Evolutionary conservation across 768 basidiomycete genomes (phyloP).

Genomic region (Kwoniella heveanensis): DNA sequence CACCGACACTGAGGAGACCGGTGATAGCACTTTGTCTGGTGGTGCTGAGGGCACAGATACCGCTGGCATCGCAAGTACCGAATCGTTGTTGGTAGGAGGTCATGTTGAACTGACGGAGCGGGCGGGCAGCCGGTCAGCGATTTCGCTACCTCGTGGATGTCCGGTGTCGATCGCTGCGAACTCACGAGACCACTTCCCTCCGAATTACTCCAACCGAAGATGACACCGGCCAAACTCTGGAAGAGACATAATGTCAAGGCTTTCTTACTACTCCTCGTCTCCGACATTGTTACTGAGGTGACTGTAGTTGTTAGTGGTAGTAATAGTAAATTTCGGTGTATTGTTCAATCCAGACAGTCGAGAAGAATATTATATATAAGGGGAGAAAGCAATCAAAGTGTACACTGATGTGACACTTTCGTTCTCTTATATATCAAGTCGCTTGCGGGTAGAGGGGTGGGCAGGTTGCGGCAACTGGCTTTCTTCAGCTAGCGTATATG

Average conservation of each 20-base stretch:
- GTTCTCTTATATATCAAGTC: too few species aligned
- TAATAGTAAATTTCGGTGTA: too few species aligned
- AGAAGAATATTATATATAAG: not conserved
- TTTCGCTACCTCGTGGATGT: not conserved
- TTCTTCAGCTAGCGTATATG: too few species aligned
- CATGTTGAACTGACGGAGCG: slow-evolving; percentile 41
- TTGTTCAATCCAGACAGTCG: not conserved
- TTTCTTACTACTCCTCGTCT: slow-evolving; percentile 38
- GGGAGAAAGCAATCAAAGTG: not conserved
- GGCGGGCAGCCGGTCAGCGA: slow-evolving; percentile 15
- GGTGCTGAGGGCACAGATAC: slow-evolving; percentile 42
- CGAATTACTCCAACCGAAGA: slow-evolving; percentile 54
- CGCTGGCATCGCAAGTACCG: slow-evolving; percentile 42
- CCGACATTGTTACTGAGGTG: slow-evolving; percentile 10
- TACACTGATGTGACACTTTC: too few species aligned
- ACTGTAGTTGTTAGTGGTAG: not conserved
- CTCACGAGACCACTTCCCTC: slow-evolving; percentile 50
- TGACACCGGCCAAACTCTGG: slow-evolving; percentile 53
- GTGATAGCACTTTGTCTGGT: slow-evolving; percentile 53
- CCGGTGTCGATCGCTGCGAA: not conserved
- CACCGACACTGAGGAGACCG: slow-evolving; percentile 51
- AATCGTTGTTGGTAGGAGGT: slow-evolving; percentile 44
- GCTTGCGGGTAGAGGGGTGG: too few species aligned
- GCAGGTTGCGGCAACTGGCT: slow-evolving; percentile 1
- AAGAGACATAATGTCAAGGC: slow-evolving; percentile 53